phyloP scores from a whole-genome alignment of 768 basidiomycete species.

The Auriscalpium orientale region DNA sequence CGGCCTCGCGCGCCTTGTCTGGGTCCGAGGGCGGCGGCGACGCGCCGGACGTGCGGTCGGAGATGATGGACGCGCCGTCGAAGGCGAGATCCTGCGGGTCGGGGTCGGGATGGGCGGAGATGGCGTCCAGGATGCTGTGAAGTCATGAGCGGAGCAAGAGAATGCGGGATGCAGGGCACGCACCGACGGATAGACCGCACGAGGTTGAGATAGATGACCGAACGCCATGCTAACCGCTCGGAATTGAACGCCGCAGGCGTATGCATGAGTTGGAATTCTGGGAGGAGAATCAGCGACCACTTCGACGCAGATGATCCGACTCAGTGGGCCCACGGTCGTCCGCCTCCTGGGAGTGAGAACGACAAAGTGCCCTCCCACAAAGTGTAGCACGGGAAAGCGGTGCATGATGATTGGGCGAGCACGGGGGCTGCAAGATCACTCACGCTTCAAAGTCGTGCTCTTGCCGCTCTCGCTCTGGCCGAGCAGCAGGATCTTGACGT shows the following conservation, averaged over 20 bases:
- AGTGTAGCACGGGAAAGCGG: no score
- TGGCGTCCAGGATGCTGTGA: conserved; percentile 63
- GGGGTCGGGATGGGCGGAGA: conserved; percentile 55
- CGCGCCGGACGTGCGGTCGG: conserved; percentile 26
- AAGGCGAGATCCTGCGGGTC: conserved; percentile 37
- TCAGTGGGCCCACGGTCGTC: neutral
- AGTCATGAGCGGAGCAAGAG: neutral
- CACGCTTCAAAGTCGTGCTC: conserved; percentile 84
- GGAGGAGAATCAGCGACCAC: neutral
- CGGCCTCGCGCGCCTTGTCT: conserved; percentile 20
- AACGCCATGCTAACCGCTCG: conserved; percentile 79
- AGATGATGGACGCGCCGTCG: conserved; percentile 47
- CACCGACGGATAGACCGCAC: conserved; percentile 75
- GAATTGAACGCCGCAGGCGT: conserved; percentile 68
- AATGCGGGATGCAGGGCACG: conserved; percentile 16
- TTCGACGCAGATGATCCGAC: neutral
- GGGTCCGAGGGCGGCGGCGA: conserved; percentile 36
- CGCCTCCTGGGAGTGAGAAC: no score
- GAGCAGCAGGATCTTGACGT: conserved; percentile 71
- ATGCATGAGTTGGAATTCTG: conserved; percentile 82
- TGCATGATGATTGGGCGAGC: no score
- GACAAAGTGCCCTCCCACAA: no score
- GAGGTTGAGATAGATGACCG: conserved; percentile 84
- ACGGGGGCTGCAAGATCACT: conserved; percentile 27
- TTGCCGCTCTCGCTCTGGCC: conserved; percentile 90